A percentile compares a stretch with the other conserved stretches of the same genome.
Conservation (phyloP, 306 rosid genomes). For the Lathyrus sativus region DNA sequence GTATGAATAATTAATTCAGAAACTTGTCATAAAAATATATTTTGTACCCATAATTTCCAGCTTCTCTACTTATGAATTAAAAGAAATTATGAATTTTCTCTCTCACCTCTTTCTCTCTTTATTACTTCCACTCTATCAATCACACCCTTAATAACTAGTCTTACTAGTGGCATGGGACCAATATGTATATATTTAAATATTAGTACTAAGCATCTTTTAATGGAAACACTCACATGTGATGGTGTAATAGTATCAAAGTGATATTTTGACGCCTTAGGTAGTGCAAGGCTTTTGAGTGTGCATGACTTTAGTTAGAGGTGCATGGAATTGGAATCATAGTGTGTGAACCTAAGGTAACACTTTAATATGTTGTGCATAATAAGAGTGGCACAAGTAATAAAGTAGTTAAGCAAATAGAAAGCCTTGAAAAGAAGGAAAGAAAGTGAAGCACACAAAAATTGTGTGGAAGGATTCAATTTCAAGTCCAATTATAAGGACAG, state of each 20-base stretch:
- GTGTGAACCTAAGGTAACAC: slow-evolving; percentile 57
- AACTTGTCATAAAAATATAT: no score
- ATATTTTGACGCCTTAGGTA: slow-evolving; percentile 28
- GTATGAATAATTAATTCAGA: no score
- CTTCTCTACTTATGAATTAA: no score
- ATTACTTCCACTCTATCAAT: no score
- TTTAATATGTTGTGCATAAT: slow-evolving; percentile 36
- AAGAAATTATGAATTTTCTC: no score
- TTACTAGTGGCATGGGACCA: slow-evolving; percentile 39
- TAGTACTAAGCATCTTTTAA: slow-evolving; percentile 39
- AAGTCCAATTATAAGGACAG: slow-evolving; percentile 31
- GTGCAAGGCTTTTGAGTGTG: slow-evolving; percentile 49
- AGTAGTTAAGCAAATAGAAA: slow-evolving; percentile 29
- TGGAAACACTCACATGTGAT: slow-evolving; percentile 58
- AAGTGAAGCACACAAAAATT: slow-evolving; percentile 32
- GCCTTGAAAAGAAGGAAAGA: slow-evolving; percentile 23
- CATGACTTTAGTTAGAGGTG: slow-evolving; percentile 51
- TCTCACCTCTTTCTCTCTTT: no score
- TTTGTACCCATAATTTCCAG: no score
- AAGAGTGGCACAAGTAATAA: slow-evolving; percentile 41
- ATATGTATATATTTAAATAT: slow-evolving; percentile 31
- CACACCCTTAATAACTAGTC: no score
- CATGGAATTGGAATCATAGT: slow-evolving; percentile 60
- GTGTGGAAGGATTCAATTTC: slow-evolving; percentile 44
- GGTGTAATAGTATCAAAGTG: slow-evolving; percentile 29